Evolutionary conservation across 371 early-diverging fungal species (phyloP).

Genomic region (Mucor ambiguus): DNA sequence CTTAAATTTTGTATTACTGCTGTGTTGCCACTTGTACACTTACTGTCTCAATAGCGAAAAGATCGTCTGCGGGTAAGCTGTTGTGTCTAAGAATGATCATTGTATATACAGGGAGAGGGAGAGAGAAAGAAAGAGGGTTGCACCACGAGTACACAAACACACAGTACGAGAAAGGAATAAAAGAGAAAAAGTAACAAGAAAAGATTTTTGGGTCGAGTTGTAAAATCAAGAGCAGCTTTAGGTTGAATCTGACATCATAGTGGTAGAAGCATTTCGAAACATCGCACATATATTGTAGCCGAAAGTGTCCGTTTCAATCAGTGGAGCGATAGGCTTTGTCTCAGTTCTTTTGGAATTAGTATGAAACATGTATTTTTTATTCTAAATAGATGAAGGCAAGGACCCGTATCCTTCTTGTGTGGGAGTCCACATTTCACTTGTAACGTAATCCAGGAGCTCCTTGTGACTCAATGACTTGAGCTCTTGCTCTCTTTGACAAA

Average conservation of each 20-base stretch:
- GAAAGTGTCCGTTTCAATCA: slow-evolving; percentile 1
- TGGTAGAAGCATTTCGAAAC: neutral
- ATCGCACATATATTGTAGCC: neutral
- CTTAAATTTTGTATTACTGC: neutral
- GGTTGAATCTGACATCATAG: slow-evolving; percentile 1
- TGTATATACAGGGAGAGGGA: no score
- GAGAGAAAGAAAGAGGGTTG: neutral
- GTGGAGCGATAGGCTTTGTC: neutral
- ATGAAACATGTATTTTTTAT: neutral
- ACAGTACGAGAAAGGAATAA: neutral
- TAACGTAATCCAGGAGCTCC: slow-evolving; percentile 13
- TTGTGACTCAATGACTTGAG: slow-evolving; percentile 9
- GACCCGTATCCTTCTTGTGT: slow-evolving; percentile 8
- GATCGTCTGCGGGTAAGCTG: slow-evolving; percentile 15
- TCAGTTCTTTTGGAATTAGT: neutral
- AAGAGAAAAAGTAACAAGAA: neutral
- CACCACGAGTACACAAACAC: neutral
- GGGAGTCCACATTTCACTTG: slow-evolving; percentile 20
- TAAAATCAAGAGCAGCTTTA: neutral
- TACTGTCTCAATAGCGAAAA: slow-evolving; percentile 30
- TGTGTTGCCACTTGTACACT: neutral
- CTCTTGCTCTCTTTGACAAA: slow-evolving; percentile 26
- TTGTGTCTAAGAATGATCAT: slow-evolving; percentile 30
- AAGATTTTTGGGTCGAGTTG: neutral
- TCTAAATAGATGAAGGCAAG: neutral